Conservation (phyloP, 352 stramenopile species). For the Phytopythium ostracodes region DNA sequence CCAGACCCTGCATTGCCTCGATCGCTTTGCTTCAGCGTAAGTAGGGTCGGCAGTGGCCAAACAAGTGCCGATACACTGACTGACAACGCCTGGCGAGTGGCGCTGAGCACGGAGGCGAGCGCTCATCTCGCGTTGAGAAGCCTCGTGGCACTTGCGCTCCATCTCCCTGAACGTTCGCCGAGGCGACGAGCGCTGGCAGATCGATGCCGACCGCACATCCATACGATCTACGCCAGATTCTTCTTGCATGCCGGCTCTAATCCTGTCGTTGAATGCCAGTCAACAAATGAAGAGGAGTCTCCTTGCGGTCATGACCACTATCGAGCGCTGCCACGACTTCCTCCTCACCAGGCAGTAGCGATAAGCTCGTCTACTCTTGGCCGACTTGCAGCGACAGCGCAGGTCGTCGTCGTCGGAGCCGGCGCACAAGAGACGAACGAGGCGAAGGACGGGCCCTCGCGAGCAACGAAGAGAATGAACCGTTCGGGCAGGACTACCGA, state of each 20-base stretch:
- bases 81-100: slow-evolving; percentile 13
- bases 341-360: neutral
- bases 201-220: neutral
- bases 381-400: neutral
- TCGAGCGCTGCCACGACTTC: neutral
- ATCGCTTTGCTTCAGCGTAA: neutral
- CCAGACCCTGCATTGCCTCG: no score
- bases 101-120: slow-evolving; percentile 10
- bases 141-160: slow-evolving; percentile 23
- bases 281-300: slow-evolving; percentile 3
- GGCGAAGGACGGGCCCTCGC: neutral
- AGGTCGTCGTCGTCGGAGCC: neutral
- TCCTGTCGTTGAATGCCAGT: neutral
- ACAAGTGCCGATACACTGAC: neutral
- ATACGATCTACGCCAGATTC: neutral
- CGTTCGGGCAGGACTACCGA: neutral
- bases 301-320: neutral
- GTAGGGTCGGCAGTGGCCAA: no score
- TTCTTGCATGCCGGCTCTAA: neutral
- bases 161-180: slow-evolving; percentile 26
- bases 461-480: neutral
- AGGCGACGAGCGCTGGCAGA: slow-evolving; percentile 26
- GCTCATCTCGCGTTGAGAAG: slow-evolving; percentile 36
- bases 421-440: neutral
- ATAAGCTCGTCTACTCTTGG: neutral